Evolutionary conservation across 495 filamentous ascomycete species (phyloP), one percentile per base, ranked within the genome.

Genomic region (Chaetomium fimeti): DNA sequence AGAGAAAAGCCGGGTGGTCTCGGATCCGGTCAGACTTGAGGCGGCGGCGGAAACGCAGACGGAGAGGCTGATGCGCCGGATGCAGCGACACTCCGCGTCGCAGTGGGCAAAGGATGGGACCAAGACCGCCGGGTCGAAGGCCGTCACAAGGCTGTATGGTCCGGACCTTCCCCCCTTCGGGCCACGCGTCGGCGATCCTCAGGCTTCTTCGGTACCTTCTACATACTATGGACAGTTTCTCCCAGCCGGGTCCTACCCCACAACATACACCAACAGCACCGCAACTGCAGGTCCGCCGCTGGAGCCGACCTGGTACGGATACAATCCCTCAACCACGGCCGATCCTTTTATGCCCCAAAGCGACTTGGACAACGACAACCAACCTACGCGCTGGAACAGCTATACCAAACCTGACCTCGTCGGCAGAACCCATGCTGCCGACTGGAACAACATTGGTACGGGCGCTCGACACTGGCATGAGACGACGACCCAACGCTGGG

Each of bases 401-500:
- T 15, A 13, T 4, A 0, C 24, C 2, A 28, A 40, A 0, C 2
- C 24, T 16, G 42, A 12, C 15, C 15, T 25, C 12, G 11, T 51
- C 11, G 58, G 8, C 7, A n/a, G 52, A 45, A 25, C 28, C 12
- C 28, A 25, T 9, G 32, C 28, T 1, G 3, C 15, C 0, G 12
- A 2, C 3, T 43, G 59, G 59, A 13, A 24, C 9, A 29, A 38
- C 16, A 5, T 13, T 38, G 16, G 22, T 18, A 27, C 16, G 25
- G 40, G 36, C 9, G 8, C 3, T 5, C 38, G 49, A 12, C 15
- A 15, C 18, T 62, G 60, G 60, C 38, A 38, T 18, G 42, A 45
- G 51, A 47, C 32, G 22, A 48, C 60, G 3, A 56, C 60, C 2
- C 38, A 62, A 25, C 60, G 60, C 12, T 48, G 52, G 51, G 52